Evolutionary conservation across 768 basidiomycete species (phyloP).

Genomic region (Mycena haematopus): DNA sequence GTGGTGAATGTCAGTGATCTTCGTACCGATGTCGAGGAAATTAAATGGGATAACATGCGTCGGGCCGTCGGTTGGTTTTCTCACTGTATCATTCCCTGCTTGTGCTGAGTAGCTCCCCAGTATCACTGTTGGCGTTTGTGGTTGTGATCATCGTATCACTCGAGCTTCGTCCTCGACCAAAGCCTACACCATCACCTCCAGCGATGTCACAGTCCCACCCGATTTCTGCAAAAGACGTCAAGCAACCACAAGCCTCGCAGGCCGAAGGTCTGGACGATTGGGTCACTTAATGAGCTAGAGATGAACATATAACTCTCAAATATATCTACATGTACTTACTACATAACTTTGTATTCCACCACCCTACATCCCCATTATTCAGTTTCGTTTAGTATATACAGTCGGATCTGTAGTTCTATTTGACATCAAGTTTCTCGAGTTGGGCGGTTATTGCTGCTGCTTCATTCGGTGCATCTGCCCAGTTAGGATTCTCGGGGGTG

Average conservation of each 20-base stretch:
- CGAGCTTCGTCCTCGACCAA: slow-evolving; percentile 64
- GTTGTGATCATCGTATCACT: slow-evolving; percentile 71
- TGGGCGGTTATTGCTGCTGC: slow-evolving; percentile 51
- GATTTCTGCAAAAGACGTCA: slow-evolving; percentile 39
- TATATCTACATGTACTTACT: slow-evolving; percentile 46
- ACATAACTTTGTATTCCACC: slow-evolving; percentile 41
- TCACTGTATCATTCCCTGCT: background rate
- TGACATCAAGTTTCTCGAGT: slow-evolving; percentile 64
- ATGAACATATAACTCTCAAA: background rate
- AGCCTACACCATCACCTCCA: slow-evolving; percentile 35
- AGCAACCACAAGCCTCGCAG: slow-evolving; percentile 24
- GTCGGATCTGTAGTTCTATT: slow-evolving; percentile 36
- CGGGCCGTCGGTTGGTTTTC: slow-evolving; percentile 73
- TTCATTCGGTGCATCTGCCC: slow-evolving; percentile 33
- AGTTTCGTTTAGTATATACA: slow-evolving; percentile 18
- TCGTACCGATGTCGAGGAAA: slow-evolving; percentile 81
- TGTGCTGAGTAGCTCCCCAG: slow-evolving; percentile 42
- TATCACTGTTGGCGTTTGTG: slow-evolving; percentile 68
- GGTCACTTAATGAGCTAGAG: slow-evolving; percentile 16
- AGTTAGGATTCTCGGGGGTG: slow-evolving; percentile 27
- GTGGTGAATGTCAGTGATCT: slow-evolving; percentile 79
- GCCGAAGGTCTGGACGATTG: slow-evolving; percentile 27
- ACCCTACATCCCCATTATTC: slow-evolving; percentile 33
- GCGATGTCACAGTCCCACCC: slow-evolving; percentile 36
- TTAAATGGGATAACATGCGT: slow-evolving; percentile 90